Percentiles rank a stretch among this genome's conserved stretches.
These are phyloP conservation scores for Leishmania lainsoni DNA, from an alignment of 208 protist species.

Conservation along the genomic window DNA sequence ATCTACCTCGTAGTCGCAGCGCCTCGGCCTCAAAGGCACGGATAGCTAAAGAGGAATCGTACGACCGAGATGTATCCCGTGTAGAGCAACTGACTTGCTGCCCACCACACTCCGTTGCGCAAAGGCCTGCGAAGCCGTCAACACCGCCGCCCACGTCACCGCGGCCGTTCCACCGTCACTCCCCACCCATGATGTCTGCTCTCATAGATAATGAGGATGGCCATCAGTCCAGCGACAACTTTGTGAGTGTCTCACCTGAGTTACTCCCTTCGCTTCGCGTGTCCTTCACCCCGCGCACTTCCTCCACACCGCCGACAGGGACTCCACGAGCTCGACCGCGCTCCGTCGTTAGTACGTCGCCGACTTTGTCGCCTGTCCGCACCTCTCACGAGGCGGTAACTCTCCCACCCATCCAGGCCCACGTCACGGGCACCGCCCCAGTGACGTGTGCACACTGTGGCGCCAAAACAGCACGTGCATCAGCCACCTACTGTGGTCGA, in stretches of 20 bases:
- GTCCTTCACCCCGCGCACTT: neutral
- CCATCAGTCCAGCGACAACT: neutral
- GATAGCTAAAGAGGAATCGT: neutral
- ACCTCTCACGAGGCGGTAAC: neutral
- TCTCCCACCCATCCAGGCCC: constrained; percentile 7
- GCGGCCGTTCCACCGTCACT: neutral
- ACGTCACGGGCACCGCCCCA: neutral
- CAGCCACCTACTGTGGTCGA: neutral
- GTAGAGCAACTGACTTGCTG: neutral
- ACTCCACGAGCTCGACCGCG: neutral
- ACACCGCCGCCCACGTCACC: neutral
- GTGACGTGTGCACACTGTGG: neutral
- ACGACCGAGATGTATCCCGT: neutral
- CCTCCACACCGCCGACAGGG: neutral
- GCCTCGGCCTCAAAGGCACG: neutral
- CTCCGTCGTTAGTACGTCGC: neutral
- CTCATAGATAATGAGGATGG: neutral
- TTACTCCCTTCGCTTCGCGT: neutral
- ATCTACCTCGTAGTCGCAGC: neutral
- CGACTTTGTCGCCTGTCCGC: neutral
- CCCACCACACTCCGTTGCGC: neutral
- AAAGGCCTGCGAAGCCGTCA: neutral
- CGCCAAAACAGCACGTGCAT: neutral
- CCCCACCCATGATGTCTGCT: neutral
- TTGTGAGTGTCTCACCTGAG: neutral